These are phyloP conservation scores for Hebeloma cylindrosporum DNA, from an alignment of 768 basidiomycete species.

Conservation along the genomic window DNA sequence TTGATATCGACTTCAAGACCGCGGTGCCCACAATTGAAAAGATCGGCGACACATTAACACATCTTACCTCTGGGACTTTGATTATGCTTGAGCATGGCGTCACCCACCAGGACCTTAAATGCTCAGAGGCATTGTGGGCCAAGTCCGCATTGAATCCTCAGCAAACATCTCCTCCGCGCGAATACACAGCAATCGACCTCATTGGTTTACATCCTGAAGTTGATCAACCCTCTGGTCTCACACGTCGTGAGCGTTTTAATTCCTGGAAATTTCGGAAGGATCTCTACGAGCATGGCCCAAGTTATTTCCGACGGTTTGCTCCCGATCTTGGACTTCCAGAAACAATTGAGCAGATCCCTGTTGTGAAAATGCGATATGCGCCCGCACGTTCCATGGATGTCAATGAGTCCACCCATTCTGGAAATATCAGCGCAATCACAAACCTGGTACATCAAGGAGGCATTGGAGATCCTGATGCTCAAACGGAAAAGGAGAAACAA, in stretches of 20 bases:
- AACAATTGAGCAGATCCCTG: constrained; percentile 25
- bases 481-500: too few relatives aligned
- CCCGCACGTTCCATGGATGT: constrained; percentile 23
- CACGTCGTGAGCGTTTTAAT: constrained; percentile 25
- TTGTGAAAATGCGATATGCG: constrained; percentile 18
- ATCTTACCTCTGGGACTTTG: constrained; percentile 24
- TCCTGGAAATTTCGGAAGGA: constrained; percentile 28
- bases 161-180: too few relatives aligned
- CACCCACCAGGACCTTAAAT: constrained; percentile 16
- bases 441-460: constrained; percentile 20
- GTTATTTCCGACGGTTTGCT: constrained; percentile 22
- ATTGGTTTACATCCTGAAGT: constrained; percentile 21
- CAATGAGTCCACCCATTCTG: constrained; percentile 20
- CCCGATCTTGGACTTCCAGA: constrained; percentile 21
- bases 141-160: too few relatives aligned
- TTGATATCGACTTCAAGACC: constrained; percentile 24
- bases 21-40: constrained; percentile 21
- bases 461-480: constrained; percentile 28
- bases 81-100: constrained; percentile 25
- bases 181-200: constrained; percentile 19
- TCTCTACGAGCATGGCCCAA: constrained; percentile 27
- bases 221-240: constrained; percentile 14
- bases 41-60: constrained; percentile 16
- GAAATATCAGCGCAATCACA: constrained; percentile 21
- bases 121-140: constrained; percentile 23